Percentiles rank a stretch among this genome's conserved stretches.
These are phyloP conservation scores for Termitomyces sp. DNA, from an alignment of 1,284 basidiomycete genomes.

Conservation along the genomic window DNA sequence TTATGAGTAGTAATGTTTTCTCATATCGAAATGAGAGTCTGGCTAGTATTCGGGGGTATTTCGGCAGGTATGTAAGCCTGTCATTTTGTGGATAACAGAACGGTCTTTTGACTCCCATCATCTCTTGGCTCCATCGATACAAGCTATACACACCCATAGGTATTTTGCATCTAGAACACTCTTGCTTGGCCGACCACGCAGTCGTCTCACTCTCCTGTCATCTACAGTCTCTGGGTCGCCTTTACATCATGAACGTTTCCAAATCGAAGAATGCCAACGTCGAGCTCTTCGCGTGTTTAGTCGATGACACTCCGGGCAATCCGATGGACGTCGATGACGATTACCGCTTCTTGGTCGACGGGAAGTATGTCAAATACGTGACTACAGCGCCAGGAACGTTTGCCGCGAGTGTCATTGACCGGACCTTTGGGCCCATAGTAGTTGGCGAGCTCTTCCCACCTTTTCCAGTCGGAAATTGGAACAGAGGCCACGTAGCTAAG, in stretches of 20 bases:
- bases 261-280: conserved; percentile 1
- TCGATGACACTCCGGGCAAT: neutral
- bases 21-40: no score
- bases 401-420: neutral
- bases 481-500: neutral
- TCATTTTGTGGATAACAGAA: no score
- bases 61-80: no score
- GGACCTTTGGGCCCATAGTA: neutral
- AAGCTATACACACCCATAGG: neutral
- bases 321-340: neutral
- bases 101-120: no score
- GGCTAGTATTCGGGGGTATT: no score
- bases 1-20: no score
- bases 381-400: neutral
- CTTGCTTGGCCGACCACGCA: neutral
- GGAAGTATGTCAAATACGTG: conserved; percentile 1
- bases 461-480: conserved; percentile 1
- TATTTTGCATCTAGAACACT: neutral
- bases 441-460: conserved; percentile 1
- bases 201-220: conserved; percentile 1
- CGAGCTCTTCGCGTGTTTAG: neutral
- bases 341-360: conserved; percentile 2
- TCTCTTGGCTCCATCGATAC: no score
- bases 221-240: neutral
- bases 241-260: neutral